Evolutionary conservation across 2,329 filamentous ascomycete species (phyloP), one percentile per base, ranked within the genome.

Genomic region (Apiospora koreana): DNA sequence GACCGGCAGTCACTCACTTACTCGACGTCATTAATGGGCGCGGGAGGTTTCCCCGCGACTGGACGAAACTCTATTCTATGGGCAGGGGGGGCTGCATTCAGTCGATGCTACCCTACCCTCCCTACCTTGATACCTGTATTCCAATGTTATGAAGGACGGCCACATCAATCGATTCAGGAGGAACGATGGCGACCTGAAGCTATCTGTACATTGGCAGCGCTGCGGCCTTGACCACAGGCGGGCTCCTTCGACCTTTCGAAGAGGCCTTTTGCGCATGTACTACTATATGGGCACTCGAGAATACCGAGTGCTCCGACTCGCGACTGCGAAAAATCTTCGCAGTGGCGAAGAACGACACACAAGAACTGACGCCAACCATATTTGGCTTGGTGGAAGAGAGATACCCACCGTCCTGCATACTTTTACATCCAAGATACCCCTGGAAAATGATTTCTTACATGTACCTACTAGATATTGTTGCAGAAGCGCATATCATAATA

Each of bases 231-330:
- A 7, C 43, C 21, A 21, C 43, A 21, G 28, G 18, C 14, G 14
- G 16, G 50, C 50, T 31, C 16, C 28, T 58, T 31, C 50, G 14
- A 25, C 14, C 9, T 16, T 16, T 28, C 8, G 23, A 10, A 50
- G 46, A 14, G 16, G 31, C 14, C 28, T 28, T 28, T 23, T 31
- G 31, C 54, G 28, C 28, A n/a, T 62, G 54, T 62, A 62, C 28
- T n/a, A 62, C 38, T 14, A 43, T 16, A n/a, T 62, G 54, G 54
- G 54, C 18, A 62, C 54, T 62, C 54, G 18, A 35, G 50, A 35
- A 2, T 58, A 2, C 12, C 7, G 28, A 58, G 50, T 38, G 54
- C 54, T 16, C 54, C 31, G 10, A 81, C 78, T 25, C 2, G 18
- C 41, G 65, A 43, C 41, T 43, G 41, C 41, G 41, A 43, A 43